These are phyloP conservation scores for Kwoniella dendrophila DNA, from an alignment of 768 basidiomycete genomes.

Conservation along the genomic window DNA sequence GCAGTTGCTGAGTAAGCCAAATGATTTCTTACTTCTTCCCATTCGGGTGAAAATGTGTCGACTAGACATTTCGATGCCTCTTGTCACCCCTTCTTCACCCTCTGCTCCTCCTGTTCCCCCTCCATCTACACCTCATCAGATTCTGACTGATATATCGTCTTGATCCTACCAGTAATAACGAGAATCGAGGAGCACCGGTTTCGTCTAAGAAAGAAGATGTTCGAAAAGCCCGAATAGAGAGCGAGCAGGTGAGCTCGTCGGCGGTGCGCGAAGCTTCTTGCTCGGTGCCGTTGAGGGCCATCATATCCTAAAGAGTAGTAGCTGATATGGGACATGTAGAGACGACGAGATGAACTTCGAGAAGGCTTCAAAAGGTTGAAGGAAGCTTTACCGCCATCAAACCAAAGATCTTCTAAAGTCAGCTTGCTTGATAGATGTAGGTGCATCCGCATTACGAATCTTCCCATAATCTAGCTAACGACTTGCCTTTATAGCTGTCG, in stretches of 20 bases:
- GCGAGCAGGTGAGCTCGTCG: slow-evolving; percentile 46
- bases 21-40: no score
- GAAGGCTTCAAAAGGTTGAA: slow-evolving; percentile 89
- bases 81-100: not conserved
- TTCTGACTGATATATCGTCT: not conserved
- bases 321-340: slow-evolving; percentile 58
- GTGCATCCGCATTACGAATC: slow-evolving; percentile 29
- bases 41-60: no score
- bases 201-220: slow-evolving; percentile 24
- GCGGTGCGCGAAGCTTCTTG: slow-evolving; percentile 31
- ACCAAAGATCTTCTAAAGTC: slow-evolving; percentile 92
- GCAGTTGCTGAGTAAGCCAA: slow-evolving; percentile 13
- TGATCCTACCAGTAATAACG: not conserved
- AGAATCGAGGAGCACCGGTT: slow-evolving; percentile 15
- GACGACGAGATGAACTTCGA: slow-evolving; percentile 86
- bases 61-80: no score
- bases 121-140: not conserved
- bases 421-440: slow-evolving; percentile 81
- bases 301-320: not conserved
- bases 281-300: slow-evolving; percentile 9
- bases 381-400: slow-evolving; percentile 82
- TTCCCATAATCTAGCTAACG: not conserved
- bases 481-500: slow-evolving; percentile 63
- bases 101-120: not conserved
- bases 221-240: slow-evolving; percentile 35